Evolutionary conservation across 2,329 filamentous ascomycete genomes (phyloP).

Genomic region (Ophiostoma angusticollis): DNA sequence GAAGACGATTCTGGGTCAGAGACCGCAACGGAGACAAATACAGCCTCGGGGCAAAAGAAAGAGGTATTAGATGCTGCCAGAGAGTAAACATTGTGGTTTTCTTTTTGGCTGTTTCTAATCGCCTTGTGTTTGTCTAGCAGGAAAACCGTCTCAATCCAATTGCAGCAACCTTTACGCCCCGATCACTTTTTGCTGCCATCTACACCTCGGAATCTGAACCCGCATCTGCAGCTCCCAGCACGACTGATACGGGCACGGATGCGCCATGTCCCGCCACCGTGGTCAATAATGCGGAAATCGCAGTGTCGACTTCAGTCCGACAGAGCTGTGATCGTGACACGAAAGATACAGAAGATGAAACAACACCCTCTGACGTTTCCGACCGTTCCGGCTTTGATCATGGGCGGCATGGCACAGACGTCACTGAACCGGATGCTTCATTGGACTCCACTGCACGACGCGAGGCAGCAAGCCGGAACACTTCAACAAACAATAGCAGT

Average conservation of each 20-base stretch:
- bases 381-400: slow-evolving; percentile 4
- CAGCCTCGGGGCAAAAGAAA: slow-evolving; percentile 29
- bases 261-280: no score
- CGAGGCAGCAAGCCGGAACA: background rate
- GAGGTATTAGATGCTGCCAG: slow-evolving; percentile 32
- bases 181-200: slow-evolving; percentile 7
- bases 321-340: slow-evolving; percentile 1
- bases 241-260: no score
- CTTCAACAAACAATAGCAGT: background rate
- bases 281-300: background rate
- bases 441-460: background rate
- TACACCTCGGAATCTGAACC: no score
- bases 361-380: background rate
- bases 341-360: slow-evolving; percentile 2
- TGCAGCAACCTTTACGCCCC: slow-evolving; percentile 43
- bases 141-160: slow-evolving; percentile 41
- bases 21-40: slow-evolving; percentile 15
- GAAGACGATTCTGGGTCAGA: slow-evolving; percentile 10
- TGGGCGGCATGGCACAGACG: slow-evolving; percentile 9
- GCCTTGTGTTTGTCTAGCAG: slow-evolving; percentile 23
- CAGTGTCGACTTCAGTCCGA: background rate
- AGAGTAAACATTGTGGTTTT: slow-evolving; percentile 23
- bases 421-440: slow-evolving; percentile 5
- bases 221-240: no score
- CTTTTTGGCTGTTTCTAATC: slow-evolving; percentile 32